Conservation (phyloP, 805 yeast genomes). For the Trichomonascus vanleenenianus region DNA sequence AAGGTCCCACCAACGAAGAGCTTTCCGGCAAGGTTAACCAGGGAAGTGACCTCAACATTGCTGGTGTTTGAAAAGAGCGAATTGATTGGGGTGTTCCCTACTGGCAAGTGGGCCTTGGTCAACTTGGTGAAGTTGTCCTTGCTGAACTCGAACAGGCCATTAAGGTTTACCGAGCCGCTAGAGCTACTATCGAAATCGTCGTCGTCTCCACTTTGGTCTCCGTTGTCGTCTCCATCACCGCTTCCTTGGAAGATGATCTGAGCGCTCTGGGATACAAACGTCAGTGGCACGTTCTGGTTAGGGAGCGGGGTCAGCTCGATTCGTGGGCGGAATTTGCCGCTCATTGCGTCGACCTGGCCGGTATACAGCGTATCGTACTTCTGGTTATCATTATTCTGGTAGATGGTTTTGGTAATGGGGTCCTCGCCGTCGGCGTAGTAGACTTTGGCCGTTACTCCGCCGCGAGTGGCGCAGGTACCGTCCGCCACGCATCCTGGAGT, state of each 20-base stretch:
- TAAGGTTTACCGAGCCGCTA: slow-evolving; percentile 31
- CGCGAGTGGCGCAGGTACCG: slow-evolving; percentile 60
- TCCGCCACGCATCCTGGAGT: slow-evolving; percentile 85
- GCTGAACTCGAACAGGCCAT: slow-evolving; percentile 81
- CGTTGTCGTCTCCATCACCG: slow-evolving; percentile 7
- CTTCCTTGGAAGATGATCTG: slow-evolving; percentile 30
- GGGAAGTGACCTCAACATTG: slow-evolving; percentile 34
- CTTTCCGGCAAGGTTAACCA: slow-evolving; percentile 27
- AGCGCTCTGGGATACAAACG: slow-evolving; percentile 67
- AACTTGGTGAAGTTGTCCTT: slow-evolving; percentile 50
- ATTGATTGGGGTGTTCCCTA: slow-evolving; percentile 44
- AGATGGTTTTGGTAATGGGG: slow-evolving; percentile 41
- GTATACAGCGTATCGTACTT: slow-evolving; percentile 73
- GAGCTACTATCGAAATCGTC: slow-evolving; percentile 14
- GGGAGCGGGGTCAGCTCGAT: slow-evolving; percentile 36
- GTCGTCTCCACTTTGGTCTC: slow-evolving; percentile 10
- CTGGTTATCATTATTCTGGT: slow-evolving; percentile 70
- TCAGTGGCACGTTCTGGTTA: slow-evolving; percentile 29
- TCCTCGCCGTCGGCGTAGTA: slow-evolving; percentile 38
- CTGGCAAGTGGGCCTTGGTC: slow-evolving; percentile 24
- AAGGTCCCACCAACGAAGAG: slow-evolving; percentile 46
- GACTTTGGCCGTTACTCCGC: slow-evolving; percentile 71
- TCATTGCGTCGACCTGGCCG: slow-evolving; percentile 39
- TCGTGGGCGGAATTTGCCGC: slow-evolving; percentile 32
- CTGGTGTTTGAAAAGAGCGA: slow-evolving; percentile 24